These are phyloP conservation scores for Candida tammaniensis DNA, from an alignment of 805 yeast genomes.

Conservation along the genomic window DNA sequence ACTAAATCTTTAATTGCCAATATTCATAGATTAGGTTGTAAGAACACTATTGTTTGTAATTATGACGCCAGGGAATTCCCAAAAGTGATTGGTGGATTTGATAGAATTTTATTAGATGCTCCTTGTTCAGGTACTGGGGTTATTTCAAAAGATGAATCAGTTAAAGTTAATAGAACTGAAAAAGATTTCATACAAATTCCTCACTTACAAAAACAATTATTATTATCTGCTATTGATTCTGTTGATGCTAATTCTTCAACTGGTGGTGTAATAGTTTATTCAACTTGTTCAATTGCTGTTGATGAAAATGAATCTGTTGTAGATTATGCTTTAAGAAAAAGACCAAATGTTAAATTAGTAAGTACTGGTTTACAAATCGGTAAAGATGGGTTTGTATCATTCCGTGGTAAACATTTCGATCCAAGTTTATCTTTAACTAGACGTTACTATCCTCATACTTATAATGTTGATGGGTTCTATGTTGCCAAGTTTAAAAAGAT, in stretches of 20 bases:
- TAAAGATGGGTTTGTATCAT: slow-evolving; percentile 91
- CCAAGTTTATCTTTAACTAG: slow-evolving; percentile 75
- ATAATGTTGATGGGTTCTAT: slow-evolving; percentile 96
- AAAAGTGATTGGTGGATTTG: slow-evolving; percentile 97
- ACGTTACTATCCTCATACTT: slow-evolving; percentile 97
- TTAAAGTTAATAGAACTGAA: slow-evolving; percentile 89
- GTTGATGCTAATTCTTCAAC: slow-evolving; percentile 90
- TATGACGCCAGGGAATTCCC: slow-evolving; percentile 99
- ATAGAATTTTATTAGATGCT: slow-evolving; percentile 91
- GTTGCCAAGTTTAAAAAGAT: slow-evolving; percentile 95
- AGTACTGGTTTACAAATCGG: slow-evolving; percentile 93
- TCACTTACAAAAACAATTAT: slow-evolving; percentile 89
- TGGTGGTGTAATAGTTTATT: slow-evolving; percentile 93
- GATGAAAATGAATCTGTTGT: slow-evolving; percentile 99
- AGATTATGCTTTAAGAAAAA: slow-evolving; percentile 93
- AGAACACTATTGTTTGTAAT: slow-evolving; percentile 93
- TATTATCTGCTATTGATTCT: slow-evolving; percentile 94
- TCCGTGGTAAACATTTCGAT: slow-evolving; percentile 88
- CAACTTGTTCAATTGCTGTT: slow-evolving; percentile 97
- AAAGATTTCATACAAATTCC: slow-evolving; percentile 97
- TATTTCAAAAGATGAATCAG: slow-evolving; percentile 94
- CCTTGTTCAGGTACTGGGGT: slow-evolving; percentile 99
- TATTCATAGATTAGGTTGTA: slow-evolving; percentile 95
- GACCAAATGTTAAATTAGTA: slow-evolving; percentile 93
- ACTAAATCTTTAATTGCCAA: slow-evolving; percentile 96